Base-by-base conservation (phyloP, 306 rosid genomes). In the Alnus rubra region DNA sequence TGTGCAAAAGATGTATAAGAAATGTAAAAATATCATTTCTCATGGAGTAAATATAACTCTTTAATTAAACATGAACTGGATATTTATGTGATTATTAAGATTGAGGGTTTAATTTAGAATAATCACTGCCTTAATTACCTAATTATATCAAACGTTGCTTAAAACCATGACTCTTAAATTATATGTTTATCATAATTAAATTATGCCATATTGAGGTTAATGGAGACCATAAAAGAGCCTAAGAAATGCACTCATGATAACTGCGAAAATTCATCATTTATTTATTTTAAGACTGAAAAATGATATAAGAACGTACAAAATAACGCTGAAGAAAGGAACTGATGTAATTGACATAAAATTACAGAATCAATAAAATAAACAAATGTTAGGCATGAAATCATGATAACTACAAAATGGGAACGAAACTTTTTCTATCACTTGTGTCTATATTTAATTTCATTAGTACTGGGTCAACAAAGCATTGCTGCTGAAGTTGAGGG, bases 201-300 rank as follows among this genome's bases (percentile, higher is more conserved):
- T 63, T 31, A 64, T 18, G 48, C 28, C 70, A 64, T 64, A 33
- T 64, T 64, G n/a, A 14, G 48, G 19, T 64, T 64, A 35, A 35
- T 33, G 44, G 48, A 35, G 3, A n/a, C 18, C 33, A 42, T 2
- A 30, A 18, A 35, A 64, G 45, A 37, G 70, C 70, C n/a, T 64
- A 15, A 8, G n/a, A 33, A 64, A 35, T 64, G 45, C 70, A 64
- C 9, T 35, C 48, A 58, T 58, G 65, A 78, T 13, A 65, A 50
- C 52, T 73, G 67, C 77, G 39, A 39, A 54, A 33, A 71, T 4
- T 63, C 42, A 63, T 35, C 78, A 51, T 51, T 51, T 49, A 31
- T 18, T 49, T 78, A 58, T 73, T 70, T 77, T 11, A n/a, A 42
- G 45, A 42, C 45, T 42, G 45, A 42, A 42, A 42, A 5, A 42